A percentile compares a stretch with the other conserved stretches of the same genome.
Evolutionary conservation across 2,329 filamentous ascomycete genomes (phyloP).

Genomic region (Helminthosporium solani): DNA sequence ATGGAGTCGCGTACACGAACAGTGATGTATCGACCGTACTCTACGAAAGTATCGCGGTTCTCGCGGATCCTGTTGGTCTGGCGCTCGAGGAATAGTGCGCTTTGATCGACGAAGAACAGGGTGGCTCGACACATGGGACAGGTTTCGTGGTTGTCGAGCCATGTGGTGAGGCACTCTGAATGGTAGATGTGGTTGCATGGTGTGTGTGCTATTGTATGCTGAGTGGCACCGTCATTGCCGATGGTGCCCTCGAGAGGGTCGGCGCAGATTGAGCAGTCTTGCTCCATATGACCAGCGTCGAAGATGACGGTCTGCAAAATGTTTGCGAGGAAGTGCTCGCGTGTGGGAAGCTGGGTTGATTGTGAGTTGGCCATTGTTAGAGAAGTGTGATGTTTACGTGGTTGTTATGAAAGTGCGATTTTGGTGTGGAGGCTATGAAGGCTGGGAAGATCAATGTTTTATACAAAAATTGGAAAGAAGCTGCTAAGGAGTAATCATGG

Average conservation of each 20-base stretch:
- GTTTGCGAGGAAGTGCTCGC: not conserved
- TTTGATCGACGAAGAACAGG: too few relatives aligned
- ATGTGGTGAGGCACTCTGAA: not conserved
- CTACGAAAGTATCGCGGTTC: too few relatives aligned
- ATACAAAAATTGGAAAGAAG: too few relatives aligned
- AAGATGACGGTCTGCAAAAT: not conserved
- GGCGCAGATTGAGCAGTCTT: not conserved
- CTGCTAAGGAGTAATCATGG: not conserved
- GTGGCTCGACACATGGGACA: too few relatives aligned
- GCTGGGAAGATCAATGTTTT: too few relatives aligned
- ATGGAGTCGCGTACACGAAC: too few relatives aligned
- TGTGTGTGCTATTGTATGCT: not conserved
- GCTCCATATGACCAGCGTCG: not conserved
- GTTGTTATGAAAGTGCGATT: too few relatives aligned
- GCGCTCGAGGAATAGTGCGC: too few relatives aligned
- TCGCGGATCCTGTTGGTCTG: too few relatives aligned
- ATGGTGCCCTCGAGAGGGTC: not conserved
- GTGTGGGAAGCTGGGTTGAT: not conserved
- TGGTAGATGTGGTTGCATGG: not conserved
- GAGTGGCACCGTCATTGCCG: not conserved
- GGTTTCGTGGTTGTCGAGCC: not conserved
- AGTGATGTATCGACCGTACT: too few relatives aligned
- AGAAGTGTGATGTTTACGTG: not conserved
- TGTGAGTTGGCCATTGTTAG: not conserved
- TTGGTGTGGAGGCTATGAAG: too few relatives aligned